Conservation (phyloP, 2,329 filamentous ascomycete genomes). For the Berkeleyomyces rouxiae region DNA sequence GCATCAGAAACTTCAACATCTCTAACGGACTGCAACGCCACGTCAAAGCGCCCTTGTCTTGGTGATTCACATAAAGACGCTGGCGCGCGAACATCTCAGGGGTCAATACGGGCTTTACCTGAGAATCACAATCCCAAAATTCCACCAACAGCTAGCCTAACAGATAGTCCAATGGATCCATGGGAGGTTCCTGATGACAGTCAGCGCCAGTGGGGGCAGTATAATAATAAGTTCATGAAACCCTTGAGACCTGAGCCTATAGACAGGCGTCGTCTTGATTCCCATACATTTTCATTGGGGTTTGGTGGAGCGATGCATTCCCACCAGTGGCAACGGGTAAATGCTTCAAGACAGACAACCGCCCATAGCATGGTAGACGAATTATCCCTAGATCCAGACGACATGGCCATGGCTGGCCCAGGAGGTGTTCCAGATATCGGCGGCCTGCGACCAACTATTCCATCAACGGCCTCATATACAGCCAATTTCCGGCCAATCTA, state of each 20-base stretch:
- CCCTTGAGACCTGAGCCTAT: background rate
- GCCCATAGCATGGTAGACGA: background rate
- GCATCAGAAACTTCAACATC: background rate
- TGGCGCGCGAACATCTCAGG: background rate
- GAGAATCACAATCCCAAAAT: background rate
- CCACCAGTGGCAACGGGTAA: background rate
- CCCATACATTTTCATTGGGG: too few relatives aligned
- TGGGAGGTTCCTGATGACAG: background rate
- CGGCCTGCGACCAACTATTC: background rate
- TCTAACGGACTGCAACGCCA: background rate
- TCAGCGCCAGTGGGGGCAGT: background rate
- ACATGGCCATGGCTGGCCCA: background rate
- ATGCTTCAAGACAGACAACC: background rate
- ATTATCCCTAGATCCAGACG: slow-evolving; percentile 5
- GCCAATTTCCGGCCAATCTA: background rate
- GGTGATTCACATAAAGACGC: background rate
- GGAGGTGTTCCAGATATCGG: background rate
- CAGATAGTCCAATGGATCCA: background rate
- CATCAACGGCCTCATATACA: slow-evolving; percentile 1
- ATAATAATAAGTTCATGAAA: background rate
- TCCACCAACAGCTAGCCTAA: too few relatives aligned
- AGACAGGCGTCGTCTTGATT: background rate
- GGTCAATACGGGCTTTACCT: background rate
- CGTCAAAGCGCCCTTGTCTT: background rate
- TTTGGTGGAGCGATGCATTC: background rate